Conservation (phyloP, 441 rosid species). For the Populus hybrid region DNA sequence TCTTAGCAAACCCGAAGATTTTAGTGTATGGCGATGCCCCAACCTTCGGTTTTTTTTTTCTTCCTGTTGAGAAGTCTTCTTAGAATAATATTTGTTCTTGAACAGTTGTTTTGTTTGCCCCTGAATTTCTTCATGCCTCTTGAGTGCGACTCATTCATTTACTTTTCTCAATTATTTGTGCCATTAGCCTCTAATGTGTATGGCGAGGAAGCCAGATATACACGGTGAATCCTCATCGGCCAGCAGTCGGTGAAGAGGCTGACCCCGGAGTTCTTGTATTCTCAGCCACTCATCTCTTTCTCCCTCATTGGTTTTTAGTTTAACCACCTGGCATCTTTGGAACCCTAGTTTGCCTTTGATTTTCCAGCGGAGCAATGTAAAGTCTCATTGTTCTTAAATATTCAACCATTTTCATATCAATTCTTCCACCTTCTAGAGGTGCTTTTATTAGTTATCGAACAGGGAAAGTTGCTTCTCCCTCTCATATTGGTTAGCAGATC, state of each 20-base stretch:
- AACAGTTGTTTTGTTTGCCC: too few relatives aligned
- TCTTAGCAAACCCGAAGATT: neutral
- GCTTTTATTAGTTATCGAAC: too few relatives aligned
- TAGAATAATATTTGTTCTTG: too few relatives aligned
- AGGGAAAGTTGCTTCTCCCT: too few relatives aligned
- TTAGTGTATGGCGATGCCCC: neutral
- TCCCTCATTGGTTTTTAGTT: slow-evolving; percentile 42
- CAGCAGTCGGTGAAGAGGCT: slow-evolving; percentile 77
- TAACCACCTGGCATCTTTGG: neutral
- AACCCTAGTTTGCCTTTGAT: neutral
- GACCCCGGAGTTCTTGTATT: slow-evolving; percentile 63
- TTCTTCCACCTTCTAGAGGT: too few relatives aligned
- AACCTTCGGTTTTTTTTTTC: too few relatives aligned
- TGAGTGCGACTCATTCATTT: neutral
- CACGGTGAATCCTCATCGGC: slow-evolving; percentile 48
- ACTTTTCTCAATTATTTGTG: neutral
- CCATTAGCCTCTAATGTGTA: slow-evolving; percentile 35
- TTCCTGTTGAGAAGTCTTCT: too few relatives aligned
- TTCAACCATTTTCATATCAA: too few relatives aligned
- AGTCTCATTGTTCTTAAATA: neutral
- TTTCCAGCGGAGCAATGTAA: neutral
- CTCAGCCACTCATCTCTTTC: slow-evolving; percentile 44
- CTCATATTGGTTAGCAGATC: too few relatives aligned
- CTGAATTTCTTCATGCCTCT: too few relatives aligned
- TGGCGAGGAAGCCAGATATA: slow-evolving; percentile 69